These are phyloP conservation scores for Phyllosticta citriasiana DNA, from an alignment of 2,329 filamentous ascomycete genomes.

Conservation along the genomic window DNA sequence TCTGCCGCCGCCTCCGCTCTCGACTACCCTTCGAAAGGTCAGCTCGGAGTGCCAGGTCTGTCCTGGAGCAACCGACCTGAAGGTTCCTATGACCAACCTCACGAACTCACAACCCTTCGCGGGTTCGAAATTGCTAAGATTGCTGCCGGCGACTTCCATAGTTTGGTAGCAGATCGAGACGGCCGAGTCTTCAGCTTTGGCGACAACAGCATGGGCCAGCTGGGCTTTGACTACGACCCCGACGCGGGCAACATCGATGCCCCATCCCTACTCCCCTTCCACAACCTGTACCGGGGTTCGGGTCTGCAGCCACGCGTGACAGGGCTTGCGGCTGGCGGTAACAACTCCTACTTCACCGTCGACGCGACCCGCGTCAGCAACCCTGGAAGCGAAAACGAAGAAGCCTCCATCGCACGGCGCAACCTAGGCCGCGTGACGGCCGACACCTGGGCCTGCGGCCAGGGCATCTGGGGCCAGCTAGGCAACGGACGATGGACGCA, in stretches of 20 bases:
- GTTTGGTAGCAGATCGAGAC: slow-evolving; percentile 62
- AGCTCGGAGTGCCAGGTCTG: slow-evolving; percentile 77
- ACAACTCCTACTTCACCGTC: slow-evolving; percentile 78
- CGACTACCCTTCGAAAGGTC: slow-evolving; percentile 70
- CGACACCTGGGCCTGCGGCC: slow-evolving; percentile 80
- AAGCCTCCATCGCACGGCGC: slow-evolving; percentile 15
- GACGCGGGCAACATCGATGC: slow-evolving; percentile 55
- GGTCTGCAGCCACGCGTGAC: slow-evolving; percentile 58
- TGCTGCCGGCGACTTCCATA: slow-evolving; percentile 80
- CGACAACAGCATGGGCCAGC: slow-evolving; percentile 83
- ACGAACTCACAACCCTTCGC: slow-evolving; percentile 64
- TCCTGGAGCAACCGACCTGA: slow-evolving; percentile 67
- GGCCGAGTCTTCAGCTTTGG: slow-evolving; percentile 81
- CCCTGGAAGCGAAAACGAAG: slow-evolving; percentile 25
- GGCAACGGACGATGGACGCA: slow-evolving; percentile 88
- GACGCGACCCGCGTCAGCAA: slow-evolving; percentile 57
- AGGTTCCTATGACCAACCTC: slow-evolving; percentile 70
- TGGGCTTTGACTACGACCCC: slow-evolving; percentile 65
- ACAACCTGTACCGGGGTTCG: slow-evolving; percentile 61
- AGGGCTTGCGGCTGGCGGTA: slow-evolving; percentile 72
- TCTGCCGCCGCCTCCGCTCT: slow-evolving; percentile 73
- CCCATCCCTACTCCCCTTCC: slow-evolving; percentile 60
- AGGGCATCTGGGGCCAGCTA: slow-evolving; percentile 72
- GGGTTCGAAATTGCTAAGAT: slow-evolving; percentile 64
- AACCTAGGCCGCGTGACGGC: slow-evolving; percentile 50